Evolutionary conservation across 768 basidiomycete species (phyloP).

Genomic region (Kwoniella dendrophila): DNA sequence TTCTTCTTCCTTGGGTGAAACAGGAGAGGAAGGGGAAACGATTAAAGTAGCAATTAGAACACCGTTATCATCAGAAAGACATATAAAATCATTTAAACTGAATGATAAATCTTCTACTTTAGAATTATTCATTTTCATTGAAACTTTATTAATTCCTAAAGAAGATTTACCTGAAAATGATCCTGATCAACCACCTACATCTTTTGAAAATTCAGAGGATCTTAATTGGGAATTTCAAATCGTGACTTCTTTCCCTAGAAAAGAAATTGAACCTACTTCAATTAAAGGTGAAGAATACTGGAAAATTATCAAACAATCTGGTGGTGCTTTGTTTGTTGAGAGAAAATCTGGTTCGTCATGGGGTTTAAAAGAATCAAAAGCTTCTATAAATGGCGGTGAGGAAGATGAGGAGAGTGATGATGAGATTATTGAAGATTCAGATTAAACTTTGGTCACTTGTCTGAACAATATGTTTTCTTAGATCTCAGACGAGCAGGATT

Average conservation of each 20-base stretch:
- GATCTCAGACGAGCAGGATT: too few relatives aligned
- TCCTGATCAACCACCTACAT: slow-evolving; percentile 36
- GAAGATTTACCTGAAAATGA: slow-evolving; percentile 22
- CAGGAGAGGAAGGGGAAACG: slow-evolving; percentile 1
- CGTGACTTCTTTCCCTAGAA: slow-evolving; percentile 50
- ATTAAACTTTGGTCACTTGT: background rate
- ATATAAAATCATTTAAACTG: slow-evolving; percentile 42
- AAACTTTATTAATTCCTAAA: slow-evolving; percentile 47
- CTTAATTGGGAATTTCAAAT: slow-evolving; percentile 36
- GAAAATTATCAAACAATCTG: slow-evolving; percentile 42
- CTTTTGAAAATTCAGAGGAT: slow-evolving; percentile 17
- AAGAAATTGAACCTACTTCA: slow-evolving; percentile 30
- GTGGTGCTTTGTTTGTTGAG: slow-evolving; percentile 48
- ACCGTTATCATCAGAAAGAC: slow-evolving; percentile 39
- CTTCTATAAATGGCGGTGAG: slow-evolving; percentile 35
- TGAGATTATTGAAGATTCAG: slow-evolving; percentile 1
- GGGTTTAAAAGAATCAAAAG: slow-evolving; percentile 32
- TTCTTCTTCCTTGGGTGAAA: background rate
- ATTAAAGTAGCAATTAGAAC: slow-evolving; percentile 53
- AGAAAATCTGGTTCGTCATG: slow-evolving; percentile 36
- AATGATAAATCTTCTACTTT: slow-evolving; percentile 25
- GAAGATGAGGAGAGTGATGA: slow-evolving; percentile 35
- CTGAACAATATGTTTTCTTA: background rate
- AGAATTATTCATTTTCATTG: slow-evolving; percentile 47
- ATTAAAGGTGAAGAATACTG: slow-evolving; percentile 36